phyloP scores from a whole-genome alignment of 2,329 filamentous ascomycete genomes.

The Fusarium lateritium region DNA sequence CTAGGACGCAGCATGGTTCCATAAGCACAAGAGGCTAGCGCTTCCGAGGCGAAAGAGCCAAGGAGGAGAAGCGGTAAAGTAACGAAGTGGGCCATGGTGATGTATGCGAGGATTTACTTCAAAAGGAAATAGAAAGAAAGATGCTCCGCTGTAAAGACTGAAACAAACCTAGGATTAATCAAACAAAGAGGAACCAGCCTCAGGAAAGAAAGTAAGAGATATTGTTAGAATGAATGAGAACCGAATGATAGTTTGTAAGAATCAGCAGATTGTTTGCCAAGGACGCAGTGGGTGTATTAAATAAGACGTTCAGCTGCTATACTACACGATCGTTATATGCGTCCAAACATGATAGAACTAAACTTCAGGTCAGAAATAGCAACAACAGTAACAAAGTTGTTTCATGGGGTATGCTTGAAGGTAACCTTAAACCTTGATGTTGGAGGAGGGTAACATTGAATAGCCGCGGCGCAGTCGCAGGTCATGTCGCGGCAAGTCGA shows the following conservation, averaged over 20 bases:
- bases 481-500: slow-evolving; percentile 4
- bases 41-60: slow-evolving; percentile 33
- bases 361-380: slow-evolving; percentile 5
- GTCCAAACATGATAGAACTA: not conserved
- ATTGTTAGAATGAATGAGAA: slow-evolving; percentile 8
- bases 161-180: slow-evolving; percentile 23
- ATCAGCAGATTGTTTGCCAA: slow-evolving; percentile 23
- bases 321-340: not conserved
- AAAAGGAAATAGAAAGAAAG: not conserved
- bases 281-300: slow-evolving; percentile 18
- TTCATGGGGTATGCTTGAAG: slow-evolving; percentile 16
- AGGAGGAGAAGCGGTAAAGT: slow-evolving; percentile 21
- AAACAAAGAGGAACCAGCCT: slow-evolving; percentile 32
- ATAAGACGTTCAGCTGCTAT: not conserved
- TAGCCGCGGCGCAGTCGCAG: slow-evolving; percentile 14
- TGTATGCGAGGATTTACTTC: not conserved
- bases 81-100: slow-evolving; percentile 34
- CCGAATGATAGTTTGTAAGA: slow-evolving; percentile 34
- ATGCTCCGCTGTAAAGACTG: not conserved
- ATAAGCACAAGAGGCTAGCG: slow-evolving; percentile 57
- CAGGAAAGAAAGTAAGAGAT: slow-evolving; percentile 18
- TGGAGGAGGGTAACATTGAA: slow-evolving; percentile 4
- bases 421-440: slow-evolving; percentile 26
- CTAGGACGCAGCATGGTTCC: slow-evolving; percentile 56
- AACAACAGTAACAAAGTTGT: slow-evolving; percentile 2